Base-by-base conservation (phyloP, 345 rosid species). In the Isatis tinctoria region DNA sequence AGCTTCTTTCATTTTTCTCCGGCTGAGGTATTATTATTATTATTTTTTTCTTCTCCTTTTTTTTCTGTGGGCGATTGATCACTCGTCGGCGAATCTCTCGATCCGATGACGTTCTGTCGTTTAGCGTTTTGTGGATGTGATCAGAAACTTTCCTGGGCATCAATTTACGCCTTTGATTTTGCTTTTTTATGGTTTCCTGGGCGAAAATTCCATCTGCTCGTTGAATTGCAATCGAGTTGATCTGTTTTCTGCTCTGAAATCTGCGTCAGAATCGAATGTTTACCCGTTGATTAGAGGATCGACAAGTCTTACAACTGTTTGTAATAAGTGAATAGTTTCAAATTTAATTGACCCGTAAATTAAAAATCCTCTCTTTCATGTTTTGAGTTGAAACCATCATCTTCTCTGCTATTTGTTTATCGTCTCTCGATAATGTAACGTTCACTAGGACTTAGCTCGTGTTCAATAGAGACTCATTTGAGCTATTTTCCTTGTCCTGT, bases 261-360 rank as follows among this genome's bases (percentile, higher is more conserved):
- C 27, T 49, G 33, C 24, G 8, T 3, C 12, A 18, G 40, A 61
- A 24, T 70, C 53, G 30, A 48, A 70, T 77, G 72, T 48, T 64
- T 17, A 26, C 63, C 1, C 3, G 4, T 70, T 47, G 66, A 6
- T 56, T 45, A 30, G 3, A 62, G 26, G 69, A 62, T 76, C 18
- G 36, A 40, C 3, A 37, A 57, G 43, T 35, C 35, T 52, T 26
- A 26, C 14, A 70, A 47, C 65, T 76, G 60, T 70, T 70, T 69
- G 10, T 45, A 72, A 70, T 70, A 62, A 64, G 66, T 70, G 62
- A 70, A 70, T 71, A 64, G 76, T 63, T 70, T 76, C 61, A 22
- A 2, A 9, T 30, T 59, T 8, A 8, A 44, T 67, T 41, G 28
- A 37, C 16, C 30, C 4, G 4, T 28, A 30, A 30, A 30, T 30